Conservation (phyloP, 2,329 filamentous ascomycete genomes). For the Blastomyces emzantsi region DNA sequence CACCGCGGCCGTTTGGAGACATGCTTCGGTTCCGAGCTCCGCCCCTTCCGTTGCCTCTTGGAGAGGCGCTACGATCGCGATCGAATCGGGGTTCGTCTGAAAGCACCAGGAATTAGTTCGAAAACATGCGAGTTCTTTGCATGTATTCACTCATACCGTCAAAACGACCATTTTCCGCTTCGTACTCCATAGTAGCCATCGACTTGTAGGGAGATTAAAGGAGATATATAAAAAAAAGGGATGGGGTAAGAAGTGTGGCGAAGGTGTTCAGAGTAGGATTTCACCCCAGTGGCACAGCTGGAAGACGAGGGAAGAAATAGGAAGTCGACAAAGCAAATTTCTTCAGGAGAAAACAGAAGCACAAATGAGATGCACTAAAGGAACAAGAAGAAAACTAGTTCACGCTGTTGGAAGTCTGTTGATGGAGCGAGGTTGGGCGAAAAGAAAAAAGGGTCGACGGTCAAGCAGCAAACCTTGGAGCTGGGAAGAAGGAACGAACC, state of each 20-base stretch:
- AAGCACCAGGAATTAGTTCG: conserved; percentile 15
- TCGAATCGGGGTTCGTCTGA: conserved; percentile 54
- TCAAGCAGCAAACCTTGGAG: background rate
- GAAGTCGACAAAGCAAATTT: background rate
- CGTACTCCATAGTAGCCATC: conserved; percentile 52
- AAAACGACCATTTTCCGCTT: conserved; percentile 56
- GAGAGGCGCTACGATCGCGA: conserved; percentile 58
- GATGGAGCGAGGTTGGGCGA: background rate
- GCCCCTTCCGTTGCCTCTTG: conserved; percentile 47
- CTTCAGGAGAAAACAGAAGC: background rate
- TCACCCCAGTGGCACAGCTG: background rate
- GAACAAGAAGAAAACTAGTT: background rate
- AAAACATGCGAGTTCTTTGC: conserved; percentile 12
- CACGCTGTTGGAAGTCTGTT: background rate
- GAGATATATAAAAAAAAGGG: background rate
- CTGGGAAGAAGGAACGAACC: background rate
- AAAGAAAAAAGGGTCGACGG: background rate
- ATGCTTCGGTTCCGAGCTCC: conserved; percentile 50
- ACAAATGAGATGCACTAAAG: background rate
- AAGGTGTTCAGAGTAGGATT: conserved; percentile 5
- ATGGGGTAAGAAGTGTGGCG: conserved; percentile 18
- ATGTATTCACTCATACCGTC: conserved; percentile 46
- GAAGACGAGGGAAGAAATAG: background rate
- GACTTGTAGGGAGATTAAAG: conserved; percentile 3
- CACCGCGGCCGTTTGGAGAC: conserved; percentile 51